A percentile compares a stretch with the other conserved stretches of the same genome.
Conservation (phyloP, 768 basidiomycete species). For the Paxillus involutus region DNA sequence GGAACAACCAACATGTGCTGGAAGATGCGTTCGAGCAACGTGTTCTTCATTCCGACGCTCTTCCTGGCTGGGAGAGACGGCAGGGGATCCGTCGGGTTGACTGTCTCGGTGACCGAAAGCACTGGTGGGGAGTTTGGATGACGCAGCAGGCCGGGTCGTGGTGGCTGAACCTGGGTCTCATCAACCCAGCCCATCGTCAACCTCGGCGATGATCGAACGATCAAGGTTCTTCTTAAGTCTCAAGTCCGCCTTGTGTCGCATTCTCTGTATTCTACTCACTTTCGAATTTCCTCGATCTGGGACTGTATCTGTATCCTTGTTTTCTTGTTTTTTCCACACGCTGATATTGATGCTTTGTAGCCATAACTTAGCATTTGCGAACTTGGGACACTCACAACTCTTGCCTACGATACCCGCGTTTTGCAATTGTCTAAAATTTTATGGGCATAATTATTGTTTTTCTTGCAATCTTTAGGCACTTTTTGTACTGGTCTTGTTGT, state of each 20-base stretch:
- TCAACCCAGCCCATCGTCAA: conserved; percentile 9
- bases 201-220: not conserved
- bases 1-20: conserved; percentile 20
- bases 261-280: too few species aligned
- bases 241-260: not conserved
- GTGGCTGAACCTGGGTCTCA: conserved; percentile 47
- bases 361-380: too few species aligned
- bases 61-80: conserved; percentile 38
- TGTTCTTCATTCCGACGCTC: conserved; percentile 37
- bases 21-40: conserved; percentile 33
- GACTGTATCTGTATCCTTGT: too few species aligned
- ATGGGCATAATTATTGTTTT: too few species aligned
- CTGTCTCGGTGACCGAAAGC: conserved; percentile 43
- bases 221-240: not conserved
- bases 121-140: conserved; percentile 44
- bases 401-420: too few species aligned
- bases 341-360: too few species aligned
- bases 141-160: conserved; percentile 36
- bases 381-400: too few species aligned
- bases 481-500: too few species aligned
- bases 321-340: too few species aligned
- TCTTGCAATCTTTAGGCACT: not conserved
- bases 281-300: too few species aligned
- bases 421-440: too few species aligned
- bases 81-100: conserved; percentile 50